Percentiles rank a stretch among this genome's conserved stretches.
Evolutionary conservation across 2,329 filamentous ascomycete genomes (phyloP).

Genomic region (Dothideomycetes sp.): DNA sequence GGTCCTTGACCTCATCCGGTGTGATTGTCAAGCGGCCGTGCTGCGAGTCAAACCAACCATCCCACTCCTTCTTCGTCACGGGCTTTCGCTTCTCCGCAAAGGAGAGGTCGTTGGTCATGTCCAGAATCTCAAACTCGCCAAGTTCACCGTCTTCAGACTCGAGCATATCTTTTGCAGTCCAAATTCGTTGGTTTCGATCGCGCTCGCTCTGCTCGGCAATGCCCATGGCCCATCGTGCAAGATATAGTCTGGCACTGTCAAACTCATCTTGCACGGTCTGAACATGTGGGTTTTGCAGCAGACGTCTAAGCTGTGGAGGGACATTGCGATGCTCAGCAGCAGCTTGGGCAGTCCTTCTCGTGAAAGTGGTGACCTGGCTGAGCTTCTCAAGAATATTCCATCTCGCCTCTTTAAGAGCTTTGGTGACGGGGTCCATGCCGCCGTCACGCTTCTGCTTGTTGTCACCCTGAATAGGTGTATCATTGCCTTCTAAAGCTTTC

Average conservation of each 20-base stretch:
- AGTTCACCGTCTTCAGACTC: conserved; percentile 92
- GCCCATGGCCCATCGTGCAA: conserved; percentile 96
- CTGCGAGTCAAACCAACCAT: conserved; percentile 68
- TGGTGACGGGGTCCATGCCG: conserved; percentile 84
- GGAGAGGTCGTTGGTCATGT: conserved; percentile 62
- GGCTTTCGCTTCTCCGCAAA: conserved; percentile 66
- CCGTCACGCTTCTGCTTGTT: conserved; percentile 42
- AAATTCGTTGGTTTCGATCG: conserved; percentile 76
- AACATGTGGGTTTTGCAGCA: conserved; percentile 86
- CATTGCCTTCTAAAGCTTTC: conserved; percentile 27
- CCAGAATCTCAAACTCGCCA: conserved; percentile 89
- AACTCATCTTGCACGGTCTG: conserved; percentile 95
- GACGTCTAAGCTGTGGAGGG: conserved; percentile 72
- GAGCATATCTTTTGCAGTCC: conserved; percentile 84
- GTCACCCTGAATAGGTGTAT: conserved; percentile 25
- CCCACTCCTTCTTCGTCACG: conserved; percentile 79
- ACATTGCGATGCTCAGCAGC: conserved; percentile 84
- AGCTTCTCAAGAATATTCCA: conserved; percentile 97
- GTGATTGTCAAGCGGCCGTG: conserved; percentile 71
- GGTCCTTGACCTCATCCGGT: conserved; percentile 85
- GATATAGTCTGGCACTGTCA: conserved; percentile 86
- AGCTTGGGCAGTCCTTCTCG: conserved; percentile 79
- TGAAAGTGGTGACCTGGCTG: conserved; percentile 95
- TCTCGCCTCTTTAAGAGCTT: conserved; percentile 84
- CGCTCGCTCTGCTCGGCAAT: conserved; percentile 94